Conservation (phyloP, 768 basidiomycete genomes). For the Termitomyces sp. region DNA sequence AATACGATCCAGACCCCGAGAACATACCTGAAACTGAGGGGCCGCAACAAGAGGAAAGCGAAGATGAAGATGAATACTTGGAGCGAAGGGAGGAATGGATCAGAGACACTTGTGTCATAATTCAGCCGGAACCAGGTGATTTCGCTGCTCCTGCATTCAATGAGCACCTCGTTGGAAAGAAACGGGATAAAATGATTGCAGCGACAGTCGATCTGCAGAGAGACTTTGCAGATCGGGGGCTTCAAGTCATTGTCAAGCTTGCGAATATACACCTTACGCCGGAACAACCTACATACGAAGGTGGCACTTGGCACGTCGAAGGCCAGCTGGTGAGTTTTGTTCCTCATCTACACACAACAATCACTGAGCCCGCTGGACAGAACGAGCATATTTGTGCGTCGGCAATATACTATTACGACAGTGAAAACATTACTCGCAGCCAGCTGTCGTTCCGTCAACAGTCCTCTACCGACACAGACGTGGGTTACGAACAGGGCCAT, state of each 20-base stretch:
- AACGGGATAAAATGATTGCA: no score
- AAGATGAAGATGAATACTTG: constrained; percentile 15
- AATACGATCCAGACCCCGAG: constrained; percentile 17
- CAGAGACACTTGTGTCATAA: no score
- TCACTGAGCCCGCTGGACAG: background rate
- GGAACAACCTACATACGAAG: constrained; percentile 10
- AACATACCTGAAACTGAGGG: constrained; percentile 11
- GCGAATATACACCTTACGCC: constrained; percentile 16
- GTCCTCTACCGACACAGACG: background rate
- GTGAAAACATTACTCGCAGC: constrained; percentile 10
- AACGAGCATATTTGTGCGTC: constrained; percentile 18
- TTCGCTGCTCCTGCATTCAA: no score
- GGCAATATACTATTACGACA: constrained; percentile 16
- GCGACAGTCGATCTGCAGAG: constrained; percentile 9
- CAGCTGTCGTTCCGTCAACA: constrained; percentile 10
- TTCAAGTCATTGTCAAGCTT: constrained; percentile 15
- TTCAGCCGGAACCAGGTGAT: no score
- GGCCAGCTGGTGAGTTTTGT: constrained; percentile 11
- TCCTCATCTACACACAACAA: no score
- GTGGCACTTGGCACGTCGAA: constrained; percentile 16
- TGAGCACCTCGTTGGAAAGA: no score
- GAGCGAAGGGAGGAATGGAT: constrained; percentile 17
- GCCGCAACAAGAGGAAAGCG: constrained; percentile 14
- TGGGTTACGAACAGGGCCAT: background rate
- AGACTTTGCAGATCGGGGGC: constrained; percentile 4